Evolutionary conservation across 2,329 filamentous ascomycete species (phyloP).

Genomic region (Aspergillus pseudotamarii): DNA sequence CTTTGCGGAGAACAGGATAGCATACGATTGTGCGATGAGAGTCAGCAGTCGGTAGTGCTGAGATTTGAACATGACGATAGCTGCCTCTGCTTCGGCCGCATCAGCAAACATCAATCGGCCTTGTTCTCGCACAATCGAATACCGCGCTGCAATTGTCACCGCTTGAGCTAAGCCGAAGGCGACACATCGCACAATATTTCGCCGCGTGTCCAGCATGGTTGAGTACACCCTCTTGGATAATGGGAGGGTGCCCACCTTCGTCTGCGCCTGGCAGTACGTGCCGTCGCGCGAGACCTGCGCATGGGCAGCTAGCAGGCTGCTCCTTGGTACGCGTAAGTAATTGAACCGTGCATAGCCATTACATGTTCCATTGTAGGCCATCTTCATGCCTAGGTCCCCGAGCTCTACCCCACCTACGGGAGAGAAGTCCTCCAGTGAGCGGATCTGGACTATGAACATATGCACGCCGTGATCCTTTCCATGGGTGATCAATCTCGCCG

Average conservation of each 20-base stretch:
- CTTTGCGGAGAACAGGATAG: slow-evolving; percentile 9
- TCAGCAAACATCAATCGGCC: slow-evolving; percentile 7
- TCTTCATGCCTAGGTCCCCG: slow-evolving; percentile 8
- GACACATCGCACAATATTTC: slow-evolving; percentile 10
- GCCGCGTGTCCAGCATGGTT: slow-evolving; percentile 12
- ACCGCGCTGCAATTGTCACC: slow-evolving; percentile 11
- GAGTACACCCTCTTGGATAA: slow-evolving; percentile 10
- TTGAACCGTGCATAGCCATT: slow-evolving; percentile 11
- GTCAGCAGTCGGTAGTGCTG: slow-evolving; percentile 13
- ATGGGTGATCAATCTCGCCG: not conserved
- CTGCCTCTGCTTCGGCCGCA: not conserved
- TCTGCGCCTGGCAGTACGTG: not conserved
- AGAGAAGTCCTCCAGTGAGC: slow-evolving; percentile 3
- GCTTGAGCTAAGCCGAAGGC: slow-evolving; percentile 9
- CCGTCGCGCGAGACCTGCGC: slow-evolving; percentile 5
- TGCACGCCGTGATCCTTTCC: slow-evolving; percentile 5
- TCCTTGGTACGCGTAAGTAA: not conserved
- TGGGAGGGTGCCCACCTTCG: not conserved
- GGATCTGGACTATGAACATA: slow-evolving; percentile 12
- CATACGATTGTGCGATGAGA: slow-evolving; percentile 12
- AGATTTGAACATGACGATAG: slow-evolving; percentile 10
- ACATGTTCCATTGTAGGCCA: slow-evolving; percentile 10
- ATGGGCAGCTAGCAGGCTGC: slow-evolving; percentile 6
- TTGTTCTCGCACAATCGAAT: slow-evolving; percentile 13
- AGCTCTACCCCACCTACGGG: slow-evolving; percentile 2